Evolutionary conservation across 768 basidiomycete genomes (phyloP).

Genomic region (Cyathus striatus): DNA sequence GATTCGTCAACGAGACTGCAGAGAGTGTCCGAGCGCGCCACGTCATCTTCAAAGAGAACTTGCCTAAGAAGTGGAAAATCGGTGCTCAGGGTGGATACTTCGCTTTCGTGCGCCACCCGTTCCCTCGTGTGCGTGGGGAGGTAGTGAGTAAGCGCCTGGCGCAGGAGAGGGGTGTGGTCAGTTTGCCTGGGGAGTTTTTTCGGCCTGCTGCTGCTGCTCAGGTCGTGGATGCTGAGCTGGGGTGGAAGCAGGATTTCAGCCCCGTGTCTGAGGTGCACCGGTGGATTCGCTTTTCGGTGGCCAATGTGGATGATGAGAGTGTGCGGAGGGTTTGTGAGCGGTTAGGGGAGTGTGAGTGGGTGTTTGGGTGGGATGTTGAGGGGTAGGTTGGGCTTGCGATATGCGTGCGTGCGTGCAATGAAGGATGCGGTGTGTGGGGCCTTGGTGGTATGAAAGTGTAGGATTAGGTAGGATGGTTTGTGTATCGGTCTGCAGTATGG

Average conservation of each 20-base stretch:
- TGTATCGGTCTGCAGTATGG: too few relatives aligned
- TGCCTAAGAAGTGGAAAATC: conserved; percentile 57
- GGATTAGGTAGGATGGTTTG: too few relatives aligned
- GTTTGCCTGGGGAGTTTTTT: conserved; percentile 67
- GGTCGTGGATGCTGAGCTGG: conserved; percentile 25
- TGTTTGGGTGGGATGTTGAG: conserved; percentile 5
- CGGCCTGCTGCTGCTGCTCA: conserved; percentile 25
- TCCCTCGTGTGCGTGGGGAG: conserved; percentile 34
- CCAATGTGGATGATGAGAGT: conserved; percentile 68
- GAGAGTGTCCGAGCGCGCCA: conserved; percentile 46
- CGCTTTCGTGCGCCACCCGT: conserved; percentile 73
- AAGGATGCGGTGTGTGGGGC: too few relatives aligned
- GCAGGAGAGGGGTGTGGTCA: conserved; percentile 55
- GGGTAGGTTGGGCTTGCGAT: too few relatives aligned
- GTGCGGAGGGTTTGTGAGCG: conserved; percentile 48
- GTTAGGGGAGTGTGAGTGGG: conserved; percentile 23
- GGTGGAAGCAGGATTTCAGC: conserved; percentile 9
- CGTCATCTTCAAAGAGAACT: conserved; percentile 40
- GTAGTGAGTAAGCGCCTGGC: conserved; percentile 59
- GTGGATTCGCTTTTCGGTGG: conserved; percentile 79
- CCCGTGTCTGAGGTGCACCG: conserved; percentile 38
- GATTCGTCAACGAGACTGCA: conserved; percentile 49
- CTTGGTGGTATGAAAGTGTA: too few relatives aligned
- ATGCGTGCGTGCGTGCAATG: too few relatives aligned
- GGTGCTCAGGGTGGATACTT: conserved; percentile 71